Evolutionary conservation across 2,329 filamentous ascomycete species (phyloP), one percentile per base, ranked within the genome.

Genomic region (Cladosporium sp.): DNA sequence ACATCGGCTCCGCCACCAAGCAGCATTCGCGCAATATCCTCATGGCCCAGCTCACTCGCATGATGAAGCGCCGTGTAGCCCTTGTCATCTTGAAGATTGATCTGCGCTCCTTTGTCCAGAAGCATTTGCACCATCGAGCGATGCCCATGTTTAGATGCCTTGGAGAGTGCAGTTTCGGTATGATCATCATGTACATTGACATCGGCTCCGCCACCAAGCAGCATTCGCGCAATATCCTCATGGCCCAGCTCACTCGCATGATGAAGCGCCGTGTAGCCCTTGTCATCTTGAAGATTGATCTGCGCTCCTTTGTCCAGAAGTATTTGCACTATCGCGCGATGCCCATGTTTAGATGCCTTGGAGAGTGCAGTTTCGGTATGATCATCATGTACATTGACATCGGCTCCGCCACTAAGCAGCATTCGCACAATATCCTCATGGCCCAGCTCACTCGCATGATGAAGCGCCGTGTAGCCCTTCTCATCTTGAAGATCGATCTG

Each of bases 1-100:
- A 62, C 54, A 40, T 65, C 56, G 7, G 60, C 59, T 11, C 55
- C 55, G 29, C 54, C 58, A 29, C 52, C 50, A 3, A 65, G 43
- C 2, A 64, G n/a, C n/a, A n/a, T n/a, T n/a, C n/a, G n/a, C n/a
- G n/a, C n/a, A n/a, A n/a, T n/a, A n/a, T n/a, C n/a, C n/a, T n/a
- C n/a, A n/a, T n/a, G n/a, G n/a, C n/a, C n/a, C n/a, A n/a, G n/a
- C n/a, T n/a, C n/a, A n/a, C n/a, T n/a, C 52, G 22, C 17, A n/a
- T 17, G 47, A 50, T 27, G 22, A 9, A 27, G 22, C 9, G 22
- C 22, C 4, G 22, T 27, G 9, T 27, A 4, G 22, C 22, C 22
- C 22, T 27, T 27, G 22, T 27, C 9, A 27, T 27, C 22, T 4
- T 9, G 4, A 4, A 27, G 22, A 36, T 54, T 55, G 27, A 52